Evolutionary conservation across 352 stramenopile genomes (phyloP), one percentile per base, ranked within the genome.

Genomic region (Pythium aquatile): DNA sequence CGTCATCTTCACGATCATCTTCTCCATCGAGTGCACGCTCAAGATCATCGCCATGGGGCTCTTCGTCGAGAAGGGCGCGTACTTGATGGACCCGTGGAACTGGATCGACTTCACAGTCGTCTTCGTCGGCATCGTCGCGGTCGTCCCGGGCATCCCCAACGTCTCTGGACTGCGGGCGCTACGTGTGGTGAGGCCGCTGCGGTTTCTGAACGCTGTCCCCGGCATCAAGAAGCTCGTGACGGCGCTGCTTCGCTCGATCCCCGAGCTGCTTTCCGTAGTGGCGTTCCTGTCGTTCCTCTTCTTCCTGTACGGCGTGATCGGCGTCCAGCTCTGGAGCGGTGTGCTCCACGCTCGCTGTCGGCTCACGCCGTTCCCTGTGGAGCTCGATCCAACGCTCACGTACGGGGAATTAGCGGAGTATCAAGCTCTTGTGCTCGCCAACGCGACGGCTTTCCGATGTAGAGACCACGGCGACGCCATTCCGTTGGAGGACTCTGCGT

Each of bases 101-200:
- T 85, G 87, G 64, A 81, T 97, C 39, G 90, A 97, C 66, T 96
- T 97, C 63, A 71, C 94, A 24, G 84, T 97, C 39, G 90, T 97
- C 1, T 74, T 81, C 44, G 76, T 88, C 28, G 87, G 83, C 2
- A 73, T 89, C 24, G 35, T 86, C 11, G 72, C 75, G 9, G 64
- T 70, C 11, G 61, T 85, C 4, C 77, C 79, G 5, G 78, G 75
- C n/a, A 75, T 83, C 51, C 70, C 72, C 1, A 77, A 70, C 46
- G 74, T 77, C 40, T 79, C 71, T 6, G 73, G 65, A 4, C 56
- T 87, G 13, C 67, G 72, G 8, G 73, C 78, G 2, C 66, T 81
- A 10, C 68, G 78, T 16, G 69, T 85, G 6, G 35, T 83, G 30
- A 65, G 72, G 10, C 77, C 74, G 16, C 51, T 87, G 30, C 67